These are phyloP conservation scores for Suillus tomentosus DNA, from an alignment of 768 basidiomycete species.

Conservation along the genomic window DNA sequence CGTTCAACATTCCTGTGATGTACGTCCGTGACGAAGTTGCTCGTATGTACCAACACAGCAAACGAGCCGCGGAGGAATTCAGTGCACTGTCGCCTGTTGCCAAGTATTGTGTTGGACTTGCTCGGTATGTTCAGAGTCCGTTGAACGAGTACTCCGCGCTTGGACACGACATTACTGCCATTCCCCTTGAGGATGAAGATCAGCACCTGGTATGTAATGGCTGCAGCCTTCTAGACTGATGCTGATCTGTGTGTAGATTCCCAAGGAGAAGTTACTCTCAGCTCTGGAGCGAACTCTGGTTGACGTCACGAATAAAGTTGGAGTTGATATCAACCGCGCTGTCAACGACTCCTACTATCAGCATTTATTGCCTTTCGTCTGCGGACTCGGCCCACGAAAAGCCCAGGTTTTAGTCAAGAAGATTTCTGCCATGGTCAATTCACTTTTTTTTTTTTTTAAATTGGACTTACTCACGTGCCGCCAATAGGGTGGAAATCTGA, in stretches of 20 bases:
- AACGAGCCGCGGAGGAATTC: slow-evolving; percentile 83
- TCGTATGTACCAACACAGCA: slow-evolving; percentile 89
- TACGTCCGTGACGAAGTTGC: slow-evolving; percentile 92
- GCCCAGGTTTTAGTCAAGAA: slow-evolving; percentile 82
- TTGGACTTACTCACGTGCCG: slow-evolving; percentile 4
- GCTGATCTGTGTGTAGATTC: slow-evolving; percentile 55
- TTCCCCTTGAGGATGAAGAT: slow-evolving; percentile 81
- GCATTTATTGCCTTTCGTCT: slow-evolving; percentile 83
- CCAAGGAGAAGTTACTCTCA: slow-evolving; percentile 78
- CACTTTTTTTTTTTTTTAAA: background rate
- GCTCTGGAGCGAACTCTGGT: slow-evolving; percentile 87
- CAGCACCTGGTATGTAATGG: slow-evolving; percentile 73
- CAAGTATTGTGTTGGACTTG: slow-evolving; percentile 93
- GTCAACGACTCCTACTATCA: slow-evolving; percentile 89
- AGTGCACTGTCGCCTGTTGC: slow-evolving; percentile 72
- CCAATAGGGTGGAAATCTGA: slow-evolving; percentile 77
- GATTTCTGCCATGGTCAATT: slow-evolving; percentile 71
- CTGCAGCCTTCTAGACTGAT: background rate
- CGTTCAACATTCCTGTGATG: slow-evolving; percentile 68
- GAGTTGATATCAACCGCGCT: slow-evolving; percentile 95
- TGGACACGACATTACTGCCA: slow-evolving; percentile 79
- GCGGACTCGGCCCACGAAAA: slow-evolving; percentile 94
- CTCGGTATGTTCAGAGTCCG: slow-evolving; percentile 91
- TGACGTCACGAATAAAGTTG: slow-evolving; percentile 88
- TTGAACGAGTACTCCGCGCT: slow-evolving; percentile 93